Evolutionary conservation across 2,329 filamentous ascomycete species (phyloP).

Genomic region (Penicillium sp.): DNA sequence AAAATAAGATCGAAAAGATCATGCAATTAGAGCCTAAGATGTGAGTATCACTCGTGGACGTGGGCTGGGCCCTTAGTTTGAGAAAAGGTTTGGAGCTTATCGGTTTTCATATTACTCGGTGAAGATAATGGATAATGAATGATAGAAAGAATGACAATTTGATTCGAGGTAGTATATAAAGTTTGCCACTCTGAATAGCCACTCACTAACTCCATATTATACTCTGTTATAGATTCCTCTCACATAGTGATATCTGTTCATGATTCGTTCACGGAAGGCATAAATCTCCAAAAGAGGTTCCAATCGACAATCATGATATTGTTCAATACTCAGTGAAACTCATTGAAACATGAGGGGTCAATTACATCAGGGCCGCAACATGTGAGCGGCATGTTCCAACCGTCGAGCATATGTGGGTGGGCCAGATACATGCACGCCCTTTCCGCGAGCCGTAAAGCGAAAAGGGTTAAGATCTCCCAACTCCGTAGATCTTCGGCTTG

Average conservation of each 20-base stretch:
- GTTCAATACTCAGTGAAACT: neutral
- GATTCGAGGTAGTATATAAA: no score
- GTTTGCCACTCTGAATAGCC: no score
- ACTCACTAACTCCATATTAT: no score
- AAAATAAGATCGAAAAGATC: no score
- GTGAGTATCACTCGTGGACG: no score
- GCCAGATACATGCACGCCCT: neutral
- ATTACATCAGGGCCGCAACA: neutral
- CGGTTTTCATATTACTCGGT: no score
- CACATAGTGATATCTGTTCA: neutral
- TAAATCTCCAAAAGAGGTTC: no score
- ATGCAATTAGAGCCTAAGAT: no score
- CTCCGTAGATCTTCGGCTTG: neutral
- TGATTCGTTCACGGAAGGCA: neutral
- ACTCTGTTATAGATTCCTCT: neutral
- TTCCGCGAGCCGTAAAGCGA: neutral
- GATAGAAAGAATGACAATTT: no score
- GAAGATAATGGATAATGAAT: no score
- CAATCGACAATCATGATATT: neutral
- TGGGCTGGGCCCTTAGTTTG: no score
- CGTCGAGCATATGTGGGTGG: neutral
- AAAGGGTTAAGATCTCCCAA: neutral
- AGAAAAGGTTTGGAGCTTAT: no score
- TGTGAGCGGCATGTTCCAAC: neutral
- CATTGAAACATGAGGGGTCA: slow-evolving; percentile 7